Conservation (phyloP, 2,329 filamentous ascomycete genomes). For the Aspergillus uvarum region DNA sequence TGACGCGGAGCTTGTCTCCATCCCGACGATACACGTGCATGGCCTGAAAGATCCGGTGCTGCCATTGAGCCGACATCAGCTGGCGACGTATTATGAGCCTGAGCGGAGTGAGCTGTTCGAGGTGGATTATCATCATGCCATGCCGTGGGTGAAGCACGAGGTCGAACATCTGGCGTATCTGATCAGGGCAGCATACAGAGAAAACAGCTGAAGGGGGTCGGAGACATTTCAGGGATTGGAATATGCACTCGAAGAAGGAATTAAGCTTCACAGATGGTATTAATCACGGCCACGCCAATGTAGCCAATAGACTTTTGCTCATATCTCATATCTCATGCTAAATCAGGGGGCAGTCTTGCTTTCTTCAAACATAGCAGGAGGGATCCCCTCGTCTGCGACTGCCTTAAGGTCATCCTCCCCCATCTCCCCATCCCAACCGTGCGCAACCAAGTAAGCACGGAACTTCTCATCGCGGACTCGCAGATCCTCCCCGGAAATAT, state of each 20-base stretch:
- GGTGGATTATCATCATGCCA: conserved; percentile 27
- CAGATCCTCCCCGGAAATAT: conserved; percentile 3
- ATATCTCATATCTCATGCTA: not conserved
- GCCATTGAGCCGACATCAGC: conserved; percentile 17
- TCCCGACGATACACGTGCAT: conserved; percentile 25
- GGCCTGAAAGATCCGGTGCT: conserved; percentile 22
- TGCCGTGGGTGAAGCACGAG: conserved; percentile 25
- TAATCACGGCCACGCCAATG: not conserved
- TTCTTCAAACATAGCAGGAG: not conserved
- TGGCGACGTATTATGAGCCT: conserved; percentile 15
- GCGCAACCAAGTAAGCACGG: not conserved
- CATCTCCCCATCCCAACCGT: conserved; percentile 2
- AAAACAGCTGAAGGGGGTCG: not conserved
- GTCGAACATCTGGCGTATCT: conserved; percentile 16
- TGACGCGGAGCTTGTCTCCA: conserved; percentile 1
- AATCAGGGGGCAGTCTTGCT: not conserved
- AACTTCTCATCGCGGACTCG: conserved; percentile 3
- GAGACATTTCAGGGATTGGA: not conserved
- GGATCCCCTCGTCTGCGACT: not conserved
- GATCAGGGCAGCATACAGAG: conserved; percentile 16
- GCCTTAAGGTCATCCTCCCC: conserved; percentile 2
- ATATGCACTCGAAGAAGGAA: too few relatives aligned
- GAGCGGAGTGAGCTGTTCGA: conserved; percentile 14
- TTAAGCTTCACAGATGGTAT: not conserved
- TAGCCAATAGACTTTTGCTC: not conserved